phyloP scores from a whole-genome alignment of 164 flowering plant genomes.

The Nymphaea colorata region DNA sequence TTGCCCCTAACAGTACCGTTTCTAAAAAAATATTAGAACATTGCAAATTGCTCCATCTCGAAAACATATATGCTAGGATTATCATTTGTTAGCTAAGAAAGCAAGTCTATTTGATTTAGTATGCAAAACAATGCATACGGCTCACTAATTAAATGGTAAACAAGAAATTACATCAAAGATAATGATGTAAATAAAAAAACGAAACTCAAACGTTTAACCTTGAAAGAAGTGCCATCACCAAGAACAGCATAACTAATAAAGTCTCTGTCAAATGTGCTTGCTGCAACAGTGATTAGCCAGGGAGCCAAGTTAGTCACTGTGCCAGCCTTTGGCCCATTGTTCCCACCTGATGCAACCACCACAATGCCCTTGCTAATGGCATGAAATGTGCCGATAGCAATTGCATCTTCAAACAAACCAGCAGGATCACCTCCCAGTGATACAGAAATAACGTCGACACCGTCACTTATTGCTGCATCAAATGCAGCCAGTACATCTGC shows the following conservation, averaged over 20 bases:
- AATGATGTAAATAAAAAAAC: no score
- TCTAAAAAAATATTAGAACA: no score
- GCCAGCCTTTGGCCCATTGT: slow-evolving; percentile 46
- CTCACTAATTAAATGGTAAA: no score
- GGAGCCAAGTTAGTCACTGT: slow-evolving; percentile 64
- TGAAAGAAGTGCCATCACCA: slow-evolving; percentile 42
- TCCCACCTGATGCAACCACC: slow-evolving; percentile 70
- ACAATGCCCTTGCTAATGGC: slow-evolving; percentile 50
- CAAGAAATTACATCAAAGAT: no score
- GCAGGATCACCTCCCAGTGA: slow-evolving; percentile 7
- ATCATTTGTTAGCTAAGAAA: no score
- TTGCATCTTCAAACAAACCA: slow-evolving; percentile 27
- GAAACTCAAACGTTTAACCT: slow-evolving; percentile 17
- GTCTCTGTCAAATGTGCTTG: slow-evolving; percentile 56
- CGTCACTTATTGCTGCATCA: slow-evolving; percentile 4
- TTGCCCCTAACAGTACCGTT: no score
- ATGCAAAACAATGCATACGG: no score
- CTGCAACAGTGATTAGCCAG: slow-evolving; percentile 83
- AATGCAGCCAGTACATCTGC: slow-evolving; percentile 4
- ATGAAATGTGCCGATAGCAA: slow-evolving; percentile 67
- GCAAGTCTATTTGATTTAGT: no score
- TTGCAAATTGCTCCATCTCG: no score
- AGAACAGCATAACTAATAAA: slow-evolving; percentile 43
- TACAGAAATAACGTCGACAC: not conserved
- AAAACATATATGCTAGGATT: no score